Conservation (phyloP, 345 rosid species). For the Trapa incisa region DNA sequence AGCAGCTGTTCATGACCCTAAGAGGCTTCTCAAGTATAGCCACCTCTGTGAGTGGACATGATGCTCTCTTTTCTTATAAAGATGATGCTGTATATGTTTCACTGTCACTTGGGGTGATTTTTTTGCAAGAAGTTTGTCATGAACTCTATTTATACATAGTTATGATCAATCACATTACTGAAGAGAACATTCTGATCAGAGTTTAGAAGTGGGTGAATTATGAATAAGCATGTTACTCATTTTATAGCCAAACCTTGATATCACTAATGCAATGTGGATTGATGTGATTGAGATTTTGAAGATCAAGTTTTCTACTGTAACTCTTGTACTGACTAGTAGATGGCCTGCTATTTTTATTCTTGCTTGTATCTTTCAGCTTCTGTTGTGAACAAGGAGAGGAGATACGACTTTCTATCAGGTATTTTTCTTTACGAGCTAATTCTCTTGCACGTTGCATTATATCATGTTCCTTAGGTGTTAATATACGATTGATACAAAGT, state of each 20-base stretch:
- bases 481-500: background rate
- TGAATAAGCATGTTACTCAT: background rate
- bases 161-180: background rate
- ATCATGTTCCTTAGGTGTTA: background rate
- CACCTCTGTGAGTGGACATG: conserved; percentile 39
- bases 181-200: background rate
- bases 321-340: background rate
- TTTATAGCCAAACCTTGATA: no score
- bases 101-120: background rate
- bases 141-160: background rate
- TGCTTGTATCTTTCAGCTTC: conserved; percentile 32
- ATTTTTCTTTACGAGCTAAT: conserved; percentile 3
- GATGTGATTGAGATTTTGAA: background rate
- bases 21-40: conserved; percentile 56
- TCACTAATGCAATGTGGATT: no score
- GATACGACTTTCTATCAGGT: conserved; percentile 86
- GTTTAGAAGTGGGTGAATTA: background rate
- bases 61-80: background rate
- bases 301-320: background rate
- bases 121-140: background rate
- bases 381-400: conserved; percentile 35
- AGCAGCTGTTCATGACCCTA: conserved; percentile 31
- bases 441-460: background rate
- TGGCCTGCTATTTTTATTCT: background rate
- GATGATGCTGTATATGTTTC: no score